Conservation (phyloP, 192 early-diverging fungal species). For the Kappamyces sp. region DNA sequence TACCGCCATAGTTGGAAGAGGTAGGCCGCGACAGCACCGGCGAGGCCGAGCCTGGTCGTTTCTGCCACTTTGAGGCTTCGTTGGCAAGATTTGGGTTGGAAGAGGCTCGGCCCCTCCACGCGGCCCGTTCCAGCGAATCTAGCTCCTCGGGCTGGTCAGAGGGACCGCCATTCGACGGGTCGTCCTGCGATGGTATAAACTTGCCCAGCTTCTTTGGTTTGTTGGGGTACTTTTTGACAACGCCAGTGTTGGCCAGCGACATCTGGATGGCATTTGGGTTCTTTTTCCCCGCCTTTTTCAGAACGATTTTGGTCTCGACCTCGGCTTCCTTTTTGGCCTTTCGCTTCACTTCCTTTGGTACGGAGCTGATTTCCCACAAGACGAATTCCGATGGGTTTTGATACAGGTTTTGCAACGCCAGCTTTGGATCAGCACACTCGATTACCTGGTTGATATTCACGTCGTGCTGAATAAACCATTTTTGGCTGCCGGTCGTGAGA, state of each 20-base stretch:
- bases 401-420: conserved; percentile 23
- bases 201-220: neutral
- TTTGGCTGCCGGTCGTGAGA: conserved; percentile 13
- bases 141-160: too few relatives aligned
- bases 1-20: conserved; percentile 3
- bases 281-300: neutral
- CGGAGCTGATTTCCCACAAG: conserved; percentile 19
- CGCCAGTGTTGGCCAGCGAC: neutral
- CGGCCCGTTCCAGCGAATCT: too few relatives aligned
- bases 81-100: neutral
- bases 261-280: neutral
- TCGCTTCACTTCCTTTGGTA: neutral
- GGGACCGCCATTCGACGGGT: neutral
- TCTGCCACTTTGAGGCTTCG: neutral
- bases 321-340: neutral
- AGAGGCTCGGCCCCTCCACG: too few relatives aligned
- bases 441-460: conserved; percentile 25
- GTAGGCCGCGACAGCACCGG: conserved; percentile 10
- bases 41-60: conserved; percentile 11
- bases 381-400: conserved; percentile 24
- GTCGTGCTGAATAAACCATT: conserved; percentile 23
- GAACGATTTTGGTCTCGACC: neutral
- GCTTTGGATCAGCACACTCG: conserved; percentile 7
- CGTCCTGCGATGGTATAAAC: conserved; percentile 1
- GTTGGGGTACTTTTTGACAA: neutral